phyloP scores from a whole-genome alignment of 1,284 basidiomycete genomes.

The Garcileccinum viscosum region DNA sequence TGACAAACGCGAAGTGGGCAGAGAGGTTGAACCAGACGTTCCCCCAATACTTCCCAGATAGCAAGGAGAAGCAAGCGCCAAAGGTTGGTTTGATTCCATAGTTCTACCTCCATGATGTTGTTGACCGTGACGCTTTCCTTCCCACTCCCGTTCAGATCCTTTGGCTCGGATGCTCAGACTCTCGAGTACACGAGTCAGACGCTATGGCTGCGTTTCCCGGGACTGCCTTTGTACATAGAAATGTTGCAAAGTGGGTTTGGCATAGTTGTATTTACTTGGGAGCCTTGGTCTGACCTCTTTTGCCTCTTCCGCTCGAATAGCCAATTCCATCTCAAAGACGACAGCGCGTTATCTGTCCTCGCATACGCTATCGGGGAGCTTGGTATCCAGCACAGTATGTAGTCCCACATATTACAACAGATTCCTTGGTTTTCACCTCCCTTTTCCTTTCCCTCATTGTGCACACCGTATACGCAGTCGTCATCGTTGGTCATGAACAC shows the following conservation, averaged over 20 bases:
- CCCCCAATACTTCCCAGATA: constrained; percentile 31
- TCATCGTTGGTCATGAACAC: constrained; percentile 35
- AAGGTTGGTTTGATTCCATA: constrained; percentile 10
- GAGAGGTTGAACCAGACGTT: constrained; percentile 28
- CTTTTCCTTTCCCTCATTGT: background rate
- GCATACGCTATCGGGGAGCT: constrained; percentile 25
- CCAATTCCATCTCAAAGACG: constrained; percentile 33
- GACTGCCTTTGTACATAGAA: constrained; percentile 57
- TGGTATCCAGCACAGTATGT: constrained; percentile 29
- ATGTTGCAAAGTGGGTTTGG: constrained; percentile 49
- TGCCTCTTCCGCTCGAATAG: constrained; percentile 12
- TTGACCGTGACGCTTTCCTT: background rate
- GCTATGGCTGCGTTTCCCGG: constrained; percentile 48
- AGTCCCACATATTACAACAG: background rate
- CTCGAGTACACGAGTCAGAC: constrained; percentile 52
- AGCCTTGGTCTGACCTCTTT: background rate
- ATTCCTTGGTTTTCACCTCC: background rate
- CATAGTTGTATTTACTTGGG: background rate
- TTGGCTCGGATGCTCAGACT: constrained; percentile 64
- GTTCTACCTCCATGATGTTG: background rate
- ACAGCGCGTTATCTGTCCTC: constrained; percentile 31
- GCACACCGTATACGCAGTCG: constrained; percentile 15
- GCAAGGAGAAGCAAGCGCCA: constrained; percentile 19
- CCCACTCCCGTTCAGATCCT: constrained; percentile 40
- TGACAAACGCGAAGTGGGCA: constrained; percentile 27